phyloP scores from a whole-genome alignment of 2,329 filamentous ascomycete genomes.

The Aureobasidium pullulans region DNA sequence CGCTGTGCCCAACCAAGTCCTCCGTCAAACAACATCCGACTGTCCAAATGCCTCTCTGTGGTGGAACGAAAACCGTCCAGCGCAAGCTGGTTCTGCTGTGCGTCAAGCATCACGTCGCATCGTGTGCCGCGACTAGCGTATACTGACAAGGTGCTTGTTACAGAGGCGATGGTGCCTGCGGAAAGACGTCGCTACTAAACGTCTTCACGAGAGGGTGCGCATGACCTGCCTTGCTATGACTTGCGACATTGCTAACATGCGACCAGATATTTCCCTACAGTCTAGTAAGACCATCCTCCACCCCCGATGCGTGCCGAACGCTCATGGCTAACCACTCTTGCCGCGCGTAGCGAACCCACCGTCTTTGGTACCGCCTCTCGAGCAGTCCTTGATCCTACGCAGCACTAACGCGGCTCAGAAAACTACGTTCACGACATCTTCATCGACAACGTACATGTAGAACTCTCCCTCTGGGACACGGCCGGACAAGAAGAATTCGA shows the following conservation, averaged over 20 bases:
- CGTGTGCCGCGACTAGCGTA: neutral
- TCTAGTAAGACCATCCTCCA: constrained; percentile 57
- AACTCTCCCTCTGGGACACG: constrained; percentile 96
- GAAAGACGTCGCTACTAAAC: constrained; percentile 94
- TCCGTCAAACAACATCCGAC: neutral
- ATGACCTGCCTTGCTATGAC: neutral
- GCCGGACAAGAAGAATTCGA: constrained; percentile 99
- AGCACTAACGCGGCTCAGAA: constrained; percentile 43
- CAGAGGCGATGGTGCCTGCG: constrained; percentile 91
- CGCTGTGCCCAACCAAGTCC: neutral
- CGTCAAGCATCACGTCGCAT: constrained; percentile 31
- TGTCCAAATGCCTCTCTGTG: constrained; percentile 39
- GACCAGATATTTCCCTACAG: constrained; percentile 83
- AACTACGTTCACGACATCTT: constrained; percentile 99
- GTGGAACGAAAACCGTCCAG: constrained; percentile 67
- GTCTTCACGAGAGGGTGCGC: constrained; percentile 93
- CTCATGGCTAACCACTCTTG: constrained; percentile 11
- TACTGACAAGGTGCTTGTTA: constrained; percentile 20
- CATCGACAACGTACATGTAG: constrained; percentile 93
- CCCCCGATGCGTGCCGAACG: neutral
- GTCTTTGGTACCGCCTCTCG: constrained; percentile 59
- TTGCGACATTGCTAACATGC: constrained; percentile 11
- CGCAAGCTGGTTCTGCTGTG: constrained; percentile 94
- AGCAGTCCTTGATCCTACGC: neutral
- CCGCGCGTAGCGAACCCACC: constrained; percentile 64